Evolutionary conservation across 1,284 basidiomycete species (phyloP), one percentile per base, ranked within the genome.

Genomic region (Trametes pubescens): DNA sequence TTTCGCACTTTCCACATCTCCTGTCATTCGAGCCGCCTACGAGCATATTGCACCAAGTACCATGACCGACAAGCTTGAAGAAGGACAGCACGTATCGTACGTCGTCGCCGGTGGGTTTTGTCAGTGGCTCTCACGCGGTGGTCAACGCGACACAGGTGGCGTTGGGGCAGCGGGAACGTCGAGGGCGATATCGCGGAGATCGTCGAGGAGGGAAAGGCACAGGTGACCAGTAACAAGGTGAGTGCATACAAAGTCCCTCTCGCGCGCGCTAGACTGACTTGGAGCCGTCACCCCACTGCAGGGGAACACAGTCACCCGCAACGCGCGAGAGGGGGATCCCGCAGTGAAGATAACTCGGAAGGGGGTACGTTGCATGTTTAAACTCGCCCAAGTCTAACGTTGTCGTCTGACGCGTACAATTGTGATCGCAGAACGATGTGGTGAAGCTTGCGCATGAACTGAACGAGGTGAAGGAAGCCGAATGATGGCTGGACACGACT

Each of bases 381-480:
- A 57, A 4, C 35, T 22, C 22, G 38, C 38, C 21, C 51, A 4
- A 29, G 53, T 8, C 8, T 32, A 32, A 32, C 10, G 14, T 46
- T 34, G 54, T 21, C 35, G 22, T 13, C n/a, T 51, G 57, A 38
- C 34, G 34, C 22, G 35, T 44, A 26, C 18, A 1, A 14, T 24
- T 32, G 40, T 32, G 18, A 21, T 13, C 61, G 53, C 8, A 81
- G 77, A 81, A 79, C 47, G 76, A 80, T 60, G 78, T 80, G 5
- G 79, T 80, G 46, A 80, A 82, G 73, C 72, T 81, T 9, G 78
- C 77, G 1, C 78, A 81, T 58, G 77, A 81, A 69, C 58, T 80
- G 57, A 77, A 78, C 48, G 75, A 77, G 57, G 76, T 77, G 13
- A 74, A 77, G 54, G 72, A 76, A 24, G 68, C 72, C 4, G 59